Base-by-base conservation (phyloP, 2,329 filamentous ascomycete species). In the Triangularia verruculosa region DNA sequence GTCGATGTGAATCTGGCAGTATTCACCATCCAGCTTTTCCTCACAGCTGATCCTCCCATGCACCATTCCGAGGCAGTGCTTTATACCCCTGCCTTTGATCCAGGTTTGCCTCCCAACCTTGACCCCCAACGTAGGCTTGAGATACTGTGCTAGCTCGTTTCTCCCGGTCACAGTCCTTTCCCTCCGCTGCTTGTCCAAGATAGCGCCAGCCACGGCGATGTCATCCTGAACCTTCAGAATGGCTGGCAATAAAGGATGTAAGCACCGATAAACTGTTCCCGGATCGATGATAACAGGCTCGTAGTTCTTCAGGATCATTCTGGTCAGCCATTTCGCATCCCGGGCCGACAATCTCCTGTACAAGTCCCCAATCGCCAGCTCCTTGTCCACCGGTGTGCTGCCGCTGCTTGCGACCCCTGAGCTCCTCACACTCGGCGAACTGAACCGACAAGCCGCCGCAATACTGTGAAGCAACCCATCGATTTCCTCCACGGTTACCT, bases 291-390 rank as follows among this genome's bases (percentile, higher is more conserved):
- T 73, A 0, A 93, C 79, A 0, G 90, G 89, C n/a, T 83, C 80
- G 64, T 89, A 91, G 66, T 88, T 84, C 72, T 96, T 95, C 27
- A 96, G 78, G 5, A 97, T 80, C 28, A 97, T 79, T 3, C 93
- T 84, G 0, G 91, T 91, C 11, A 97, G 81, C 93, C 93, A 97
- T 76, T 97, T 97, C 3, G 88, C 89, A 72, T 96, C 91, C 52
- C 80, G 79, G 2, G 91, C 85, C 54, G 80, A 80, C 9, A 92
- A 72, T 7, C 85, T 83, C 28, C 76, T 78, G 70, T 90, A 90
- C 0, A 93, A 72, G 0, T 74, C 72, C 20, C 79, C 79, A 1
- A 94, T 74, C 3, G 81, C 73, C 4, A 77, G 75, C 74, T 71
- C 83, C 70, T 70, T 78, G 47, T 66, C 69, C 57, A 58, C 63